Evolutionary conservation across 441 rosid genomes (phyloP).

Genomic region (California macrophylla): DNA sequence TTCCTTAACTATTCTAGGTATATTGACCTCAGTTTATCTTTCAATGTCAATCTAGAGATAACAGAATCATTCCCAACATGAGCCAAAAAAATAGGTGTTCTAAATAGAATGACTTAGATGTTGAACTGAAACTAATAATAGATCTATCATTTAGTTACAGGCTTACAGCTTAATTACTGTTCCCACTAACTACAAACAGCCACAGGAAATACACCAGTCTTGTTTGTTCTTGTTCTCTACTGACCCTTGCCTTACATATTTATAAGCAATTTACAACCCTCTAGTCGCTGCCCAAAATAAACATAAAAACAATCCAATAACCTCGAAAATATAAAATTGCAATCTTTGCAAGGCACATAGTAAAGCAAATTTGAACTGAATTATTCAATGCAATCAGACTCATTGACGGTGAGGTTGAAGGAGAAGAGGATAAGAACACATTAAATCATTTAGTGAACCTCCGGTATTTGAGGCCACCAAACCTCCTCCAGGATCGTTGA

Average conservation of each 20-base stretch:
- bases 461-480: too few relatives aligned
- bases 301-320: background rate
- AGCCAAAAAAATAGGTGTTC: background rate
- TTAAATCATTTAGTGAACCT: too few relatives aligned
- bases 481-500: too few relatives aligned
- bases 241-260: too few relatives aligned
- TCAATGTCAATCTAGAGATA: background rate
- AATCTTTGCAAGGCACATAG: background rate
- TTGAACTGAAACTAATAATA: too few relatives aligned
- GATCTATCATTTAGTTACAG: too few relatives aligned
- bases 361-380: background rate
- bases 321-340: background rate
- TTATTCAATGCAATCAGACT: background rate
- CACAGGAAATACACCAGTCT: background rate
- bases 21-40: background rate
- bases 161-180: too few relatives aligned
- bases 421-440: too few relatives aligned
- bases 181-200: background rate
- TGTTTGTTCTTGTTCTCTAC: background rate
- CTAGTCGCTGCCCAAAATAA: background rate
- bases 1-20: background rate
- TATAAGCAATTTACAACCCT: background rate
- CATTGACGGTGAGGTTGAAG: too few relatives aligned
- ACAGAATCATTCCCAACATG: background rate
- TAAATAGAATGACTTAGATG: too few relatives aligned